Base-by-base conservation (phyloP, 768 basidiomycete genomes). In the Chalciporus piperatus region DNA sequence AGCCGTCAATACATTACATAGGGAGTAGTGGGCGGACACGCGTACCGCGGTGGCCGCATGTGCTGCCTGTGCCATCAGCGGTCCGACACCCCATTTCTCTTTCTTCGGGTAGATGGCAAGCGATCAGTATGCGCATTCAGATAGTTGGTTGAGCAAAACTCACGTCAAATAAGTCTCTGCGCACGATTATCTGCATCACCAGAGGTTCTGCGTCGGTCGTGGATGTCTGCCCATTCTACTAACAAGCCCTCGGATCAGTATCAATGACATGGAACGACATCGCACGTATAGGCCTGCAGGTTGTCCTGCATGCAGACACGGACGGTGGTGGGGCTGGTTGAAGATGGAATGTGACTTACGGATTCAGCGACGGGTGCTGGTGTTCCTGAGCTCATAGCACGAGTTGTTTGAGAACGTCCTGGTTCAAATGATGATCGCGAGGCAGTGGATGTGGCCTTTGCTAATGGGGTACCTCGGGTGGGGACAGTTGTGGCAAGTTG, bases 131-230 rank as follows among this genome's bases (percentile, higher is more conserved):
- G 33, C 35, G 12, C 27, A 14, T n/a, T 32, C 32, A 14, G 22
- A 22, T 22, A 4, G 38, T 40, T 1, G 25, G 28, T 30, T 16
- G 13, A 22, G n/a, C 20, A 19, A 4, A 10, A 66, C 74, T 56
- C 39, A 74, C 75, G 35, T 73, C 71, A 20, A 73, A 69, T 30
- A 76, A 62, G 49, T 76, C 75, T 38, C 71, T 61, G 40, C 75
- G 65, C 6, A 76, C 73, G 37, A 76, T 57, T 16, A 76, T 72
- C 58, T 76, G 75, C 73, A 76, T 76, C 35, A 70, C 64, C 16
- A 76, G 62, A 2, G 71, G 67, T 12, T 52, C 63, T 3, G 23
- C 1, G 6, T 52, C 63, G 4, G 23, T 1, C n/a, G 32, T 30
- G 4, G 53, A 27, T 8, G 16, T 38, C 32, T 50, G 48, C 37